Evolutionary conservation across 495 filamentous ascomycete genomes (phyloP).

Genomic region (Aspergillus nidulans): DNA sequence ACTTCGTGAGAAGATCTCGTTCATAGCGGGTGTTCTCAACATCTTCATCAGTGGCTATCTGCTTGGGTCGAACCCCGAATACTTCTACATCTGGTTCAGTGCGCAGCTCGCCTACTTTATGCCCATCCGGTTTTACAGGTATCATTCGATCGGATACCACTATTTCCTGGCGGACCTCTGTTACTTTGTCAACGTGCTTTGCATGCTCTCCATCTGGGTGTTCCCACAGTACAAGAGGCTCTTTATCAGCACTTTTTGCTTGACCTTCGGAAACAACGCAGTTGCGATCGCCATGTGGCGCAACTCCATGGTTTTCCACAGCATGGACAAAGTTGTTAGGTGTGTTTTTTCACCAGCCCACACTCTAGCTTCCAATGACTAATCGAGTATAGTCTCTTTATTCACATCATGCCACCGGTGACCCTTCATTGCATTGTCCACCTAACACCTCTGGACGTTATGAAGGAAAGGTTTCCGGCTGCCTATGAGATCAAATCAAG

Average conservation of each 20-base stretch:
- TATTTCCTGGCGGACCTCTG: constrained; percentile 97
- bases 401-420: constrained; percentile 97
- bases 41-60: constrained; percentile 95
- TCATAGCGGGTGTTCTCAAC: constrained; percentile 93
- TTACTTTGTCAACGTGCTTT: constrained; percentile 93
- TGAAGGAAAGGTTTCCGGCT: constrained; percentile 75
- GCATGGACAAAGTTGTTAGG: constrained; percentile 91
- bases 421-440: constrained; percentile 90
- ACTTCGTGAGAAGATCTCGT: constrained; percentile 87
- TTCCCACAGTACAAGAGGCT: constrained; percentile 88
- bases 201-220: constrained; percentile 79
- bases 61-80: constrained; percentile 78
- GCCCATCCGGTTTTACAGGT: constrained; percentile 89
- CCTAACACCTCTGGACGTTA: constrained; percentile 58
- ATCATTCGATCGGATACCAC: constrained; percentile 85
- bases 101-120: constrained; percentile 85
- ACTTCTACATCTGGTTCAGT: constrained; percentile 91
- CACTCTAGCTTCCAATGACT: neutral
- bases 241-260: constrained; percentile 88
- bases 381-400: constrained; percentile 66
- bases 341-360: constrained; percentile 25
- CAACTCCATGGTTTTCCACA: constrained; percentile 96
- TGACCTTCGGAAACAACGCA: constrained; percentile 94
- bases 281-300: constrained; percentile 99
- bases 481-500: constrained; percentile 78